Base-by-base conservation (phyloP, 352 stramenopile species). In the Phytophthora podocarpi region DNA sequence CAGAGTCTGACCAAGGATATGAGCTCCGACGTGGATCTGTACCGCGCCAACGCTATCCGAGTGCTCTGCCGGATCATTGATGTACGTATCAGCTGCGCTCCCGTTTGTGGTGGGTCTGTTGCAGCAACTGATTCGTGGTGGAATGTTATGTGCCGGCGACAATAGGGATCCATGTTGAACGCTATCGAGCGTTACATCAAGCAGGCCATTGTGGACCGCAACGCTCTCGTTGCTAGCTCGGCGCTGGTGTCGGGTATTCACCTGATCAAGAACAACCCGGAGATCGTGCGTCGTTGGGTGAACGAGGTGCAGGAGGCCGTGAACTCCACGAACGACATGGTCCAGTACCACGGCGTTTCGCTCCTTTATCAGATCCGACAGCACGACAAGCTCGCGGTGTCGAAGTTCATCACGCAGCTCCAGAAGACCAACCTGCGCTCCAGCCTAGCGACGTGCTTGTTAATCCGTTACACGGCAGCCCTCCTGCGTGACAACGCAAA, bases 1-100 rank as follows among this genome's bases (percentile, higher is more conserved):
- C 97, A 98, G 42, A 99, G 90, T 85, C 76, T 99, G 12, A 99
- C 96, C 26, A 99, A 99, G 81, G 98, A 99, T 76, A 99, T 99
- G 96, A 99, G 98, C 67, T 98, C 82, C 16, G 89, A 94, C 18
- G 91, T 98, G 30, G 97, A 99, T 76, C 72, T 99, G 5, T 99
- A 99, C 76, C 87, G 97, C 5, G 97, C 97, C 13, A 99, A 99
- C 74, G 97, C 97, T 7, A 97, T 99, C 46, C 95, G 98, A 53
- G 97, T 99, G 13, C 79, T 99, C 18, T 98, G 96, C 51, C 93
- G 95, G 20, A 98, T 98, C 67, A 95, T 97, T 42, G 90, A 98
- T 58, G 85, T 93, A 77, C 56, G 71, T 75, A 6, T 27, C 26
- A 16, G 27, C 21, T 51, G 4, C 16, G n/a, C n/a, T n/a, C n/a